Conservation (phyloP, 169 alveolate genomes). For the Plasmodium gallinaceum region DNA sequence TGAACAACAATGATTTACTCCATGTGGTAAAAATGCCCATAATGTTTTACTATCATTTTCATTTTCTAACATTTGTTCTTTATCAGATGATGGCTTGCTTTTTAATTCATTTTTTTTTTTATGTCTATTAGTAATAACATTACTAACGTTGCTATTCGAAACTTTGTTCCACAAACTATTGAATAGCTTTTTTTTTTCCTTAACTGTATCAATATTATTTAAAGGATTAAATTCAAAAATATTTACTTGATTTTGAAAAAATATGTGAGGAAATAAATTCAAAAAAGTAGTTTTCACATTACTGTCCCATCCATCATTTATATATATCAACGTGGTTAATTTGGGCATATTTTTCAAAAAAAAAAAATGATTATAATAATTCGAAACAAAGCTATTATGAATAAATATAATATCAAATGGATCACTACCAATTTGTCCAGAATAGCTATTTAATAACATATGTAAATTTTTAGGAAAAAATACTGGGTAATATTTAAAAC, state of each 20-base stretch:
- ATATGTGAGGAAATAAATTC: conserved; percentile 72
- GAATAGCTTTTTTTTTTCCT: conserved; percentile 26
- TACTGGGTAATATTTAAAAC: conserved; percentile 64
- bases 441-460: conserved; percentile 48
- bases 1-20: conserved; percentile 58
- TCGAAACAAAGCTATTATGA: conserved; percentile 66
- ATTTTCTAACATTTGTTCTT: not conserved
- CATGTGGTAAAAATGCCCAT: conserved; percentile 76
- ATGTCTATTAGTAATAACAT: conserved; percentile 58
- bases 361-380: conserved; percentile 61
- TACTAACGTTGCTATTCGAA: conserved; percentile 10
- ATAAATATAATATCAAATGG: conserved; percentile 72
- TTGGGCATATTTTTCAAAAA: conserved; percentile 72
- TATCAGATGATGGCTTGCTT: not conserved
- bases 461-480: conserved; percentile 65
- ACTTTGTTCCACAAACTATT: conserved; percentile 73
- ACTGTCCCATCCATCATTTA: conserved; percentile 74
- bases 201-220: conserved; percentile 28
- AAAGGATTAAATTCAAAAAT: conserved; percentile 63
- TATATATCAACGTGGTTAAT: conserved; percentile 43
- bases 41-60: conserved; percentile 38
- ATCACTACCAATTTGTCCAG: conserved; percentile 49
- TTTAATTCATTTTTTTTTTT: conserved; percentile 39
- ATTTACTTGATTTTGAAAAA: conserved; percentile 75
- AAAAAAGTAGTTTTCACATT: conserved; percentile 41